A percentile compares a stretch with the other conserved stretches of the same genome.
Evolutionary conservation across 2,329 filamentous ascomycete species (phyloP).

Genomic region (Lasiodiplodia citricola): DNA sequence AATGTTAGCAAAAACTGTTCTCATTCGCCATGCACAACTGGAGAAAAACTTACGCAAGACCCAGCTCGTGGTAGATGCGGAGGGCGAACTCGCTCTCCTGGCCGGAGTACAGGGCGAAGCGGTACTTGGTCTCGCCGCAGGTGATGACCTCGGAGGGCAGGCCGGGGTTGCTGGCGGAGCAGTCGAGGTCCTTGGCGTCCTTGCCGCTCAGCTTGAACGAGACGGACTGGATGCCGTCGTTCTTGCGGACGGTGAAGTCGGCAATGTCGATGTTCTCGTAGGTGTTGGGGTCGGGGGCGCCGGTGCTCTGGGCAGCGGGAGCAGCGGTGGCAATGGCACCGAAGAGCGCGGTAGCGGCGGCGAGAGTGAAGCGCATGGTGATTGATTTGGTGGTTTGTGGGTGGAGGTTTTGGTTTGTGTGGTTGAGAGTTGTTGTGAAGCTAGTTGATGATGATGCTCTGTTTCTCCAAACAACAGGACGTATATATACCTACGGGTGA

Average conservation of each 20-base stretch:
- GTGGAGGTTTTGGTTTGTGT: background rate
- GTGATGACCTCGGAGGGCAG: background rate
- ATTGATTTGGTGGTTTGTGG: slow-evolving; percentile 38
- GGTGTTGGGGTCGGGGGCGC: background rate
- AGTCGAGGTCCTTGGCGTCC: slow-evolving; percentile 5
- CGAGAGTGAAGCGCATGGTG: slow-evolving; percentile 47
- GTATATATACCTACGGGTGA: background rate
- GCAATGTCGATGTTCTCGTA: slow-evolving; percentile 21
- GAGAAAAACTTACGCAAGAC: slow-evolving; percentile 9
- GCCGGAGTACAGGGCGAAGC: slow-evolving; percentile 4
- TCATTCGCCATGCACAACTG: background rate
- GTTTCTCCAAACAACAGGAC: background rate
- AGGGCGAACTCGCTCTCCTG: slow-evolving; percentile 11
- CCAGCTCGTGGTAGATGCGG: slow-evolving; percentile 20
- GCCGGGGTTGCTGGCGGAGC: slow-evolving; percentile 5
- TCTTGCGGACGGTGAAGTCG: slow-evolving; percentile 22
- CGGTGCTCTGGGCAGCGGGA: background rate
- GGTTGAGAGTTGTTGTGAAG: background rate
- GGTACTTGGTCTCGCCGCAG: slow-evolving; percentile 24
- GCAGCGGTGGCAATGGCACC: slow-evolving; percentile 8
- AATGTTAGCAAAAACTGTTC: background rate
- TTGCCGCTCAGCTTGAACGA: slow-evolving; percentile 16
- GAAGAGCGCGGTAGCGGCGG: slow-evolving; percentile 33
- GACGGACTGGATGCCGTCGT: slow-evolving; percentile 22
- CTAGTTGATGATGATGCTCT: background rate